Base-by-base conservation (phyloP, 2,329 filamentous ascomycete species). In the Trichothecium roseum region DNA sequence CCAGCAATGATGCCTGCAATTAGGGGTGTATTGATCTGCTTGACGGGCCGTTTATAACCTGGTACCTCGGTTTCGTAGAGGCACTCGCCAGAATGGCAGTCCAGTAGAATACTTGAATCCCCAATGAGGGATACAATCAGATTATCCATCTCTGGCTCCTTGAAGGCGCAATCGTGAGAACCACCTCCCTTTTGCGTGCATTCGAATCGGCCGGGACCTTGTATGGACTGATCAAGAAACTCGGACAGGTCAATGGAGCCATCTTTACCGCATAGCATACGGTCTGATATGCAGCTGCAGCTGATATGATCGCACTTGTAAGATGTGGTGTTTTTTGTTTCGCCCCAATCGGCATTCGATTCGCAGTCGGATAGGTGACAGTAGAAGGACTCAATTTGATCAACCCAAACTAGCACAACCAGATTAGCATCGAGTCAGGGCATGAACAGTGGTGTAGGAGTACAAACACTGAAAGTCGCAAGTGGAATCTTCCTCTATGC, bases 11-110 rank as follows among this genome's bases (percentile, higher is more conserved):
- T 84, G 12, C 84, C 82, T 9, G 93, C 89, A 46, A 98, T 98
- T 33, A 98, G 69, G 3, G 89, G 91, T 0, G 89, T 96, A 56
- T 98, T 98, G 62, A 98, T 96, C 54, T 81, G 81, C 63, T 95
- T 94, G 40, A 95, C 73, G 1, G 89, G 87, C 15, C 82, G 74
- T 45, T 82, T 71, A 52, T 94, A 98, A 14, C 93, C 91, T 13
- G 91, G 91, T 6, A 96, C 80, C 50, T 96, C 84, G 5, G 88
- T 94, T 54, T 83, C 76, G 58, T 95, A 88, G 24, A 98, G 65
- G 64, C 91, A 98, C 62, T 98, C 91, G 40, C 91, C 91, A 17
- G 88, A 75, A 41, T 78, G 68, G 51, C 91, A 98, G 18, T 76
- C 70, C 30, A 98, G 65, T 33, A 81, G 73, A 50, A 98, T 98